Base-by-base conservation (phyloP, 192 early-diverging fungal genomes). In the Backusella westeae region DNA sequence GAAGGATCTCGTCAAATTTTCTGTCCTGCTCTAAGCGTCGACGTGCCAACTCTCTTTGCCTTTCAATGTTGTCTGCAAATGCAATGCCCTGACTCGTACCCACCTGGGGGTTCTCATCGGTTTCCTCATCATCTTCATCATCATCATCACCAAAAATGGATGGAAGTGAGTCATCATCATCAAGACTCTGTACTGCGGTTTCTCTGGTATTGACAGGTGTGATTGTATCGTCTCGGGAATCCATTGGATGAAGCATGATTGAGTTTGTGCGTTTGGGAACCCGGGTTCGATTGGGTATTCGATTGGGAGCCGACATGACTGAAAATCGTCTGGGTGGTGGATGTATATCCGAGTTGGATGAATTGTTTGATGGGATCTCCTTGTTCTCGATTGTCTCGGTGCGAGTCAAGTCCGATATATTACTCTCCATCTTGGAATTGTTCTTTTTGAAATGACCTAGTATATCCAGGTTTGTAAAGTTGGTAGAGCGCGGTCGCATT, bases 11-110 rank as follows among this genome's bases (percentile, higher is more conserved):
- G 4, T 73, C 67, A 21, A 73, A 69, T 17, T 35, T 67, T 56
- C 67, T 29, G 41, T 79, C 72, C 74, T 79, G 46, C 29, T 79
- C 78, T 4, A 79, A 41, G 0, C 71, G 68, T 38, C 56, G 53
- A 34, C 80, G 67, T 2, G 80, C 80, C 1, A 65, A 17, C 12
- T 77, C 73, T 42, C 80, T 66, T 35, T 81, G 80, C n/a, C n/a
- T 32, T 34, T 75, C 73, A 32, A 81, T 75, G 38, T 81, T 71
- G 2, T 81, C 80, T 19, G 80, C 80, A 75, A 81, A 81, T 1
- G 77, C 77, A 75, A 81, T 81, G 8, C 78, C 78, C 0, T 56
- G 49, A 19, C 39, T 71, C 19, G 26, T 41, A 34, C 39, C 41
- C 1, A 10, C 26, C 7, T 41, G 35, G 7, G 46, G 21, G 42